Evolutionary conservation across 805 yeast species (phyloP).

Genomic region (Candida glaebosa): DNA sequence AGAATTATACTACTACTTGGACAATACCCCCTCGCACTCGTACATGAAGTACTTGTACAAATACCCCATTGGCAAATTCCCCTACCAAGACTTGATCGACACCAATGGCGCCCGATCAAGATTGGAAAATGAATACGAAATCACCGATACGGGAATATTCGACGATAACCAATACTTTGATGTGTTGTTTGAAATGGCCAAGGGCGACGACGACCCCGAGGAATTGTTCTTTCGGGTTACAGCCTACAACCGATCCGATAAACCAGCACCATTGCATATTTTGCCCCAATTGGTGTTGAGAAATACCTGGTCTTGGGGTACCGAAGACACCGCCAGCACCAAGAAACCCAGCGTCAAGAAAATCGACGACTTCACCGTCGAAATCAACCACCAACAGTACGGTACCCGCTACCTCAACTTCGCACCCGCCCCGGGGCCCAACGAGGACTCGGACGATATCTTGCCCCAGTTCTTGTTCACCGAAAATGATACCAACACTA

Average conservation of each 20-base stretch:
- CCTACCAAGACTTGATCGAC: constrained; percentile 69
- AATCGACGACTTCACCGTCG: constrained; percentile 44
- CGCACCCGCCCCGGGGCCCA: constrained; percentile 80
- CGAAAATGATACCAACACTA: constrained; percentile 81
- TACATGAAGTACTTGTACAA: constrained; percentile 89
- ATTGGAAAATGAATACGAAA: constrained; percentile 71
- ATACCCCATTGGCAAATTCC: constrained; percentile 84
- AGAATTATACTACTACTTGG: constrained; percentile 79
- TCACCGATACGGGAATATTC: constrained; percentile 75
- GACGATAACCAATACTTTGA: constrained; percentile 80
- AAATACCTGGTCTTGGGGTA: constrained; percentile 94
- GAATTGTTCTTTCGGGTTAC: constrained; percentile 80
- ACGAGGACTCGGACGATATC: constrained; percentile 58
- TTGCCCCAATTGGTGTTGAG: constrained; percentile 81
- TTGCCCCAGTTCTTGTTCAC: constrained; percentile 79
- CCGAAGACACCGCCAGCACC: constrained; percentile 37
- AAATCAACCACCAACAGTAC: constrained; percentile 63
- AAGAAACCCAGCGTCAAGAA: constrained; percentile 48
- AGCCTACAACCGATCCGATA: constrained; percentile 78
- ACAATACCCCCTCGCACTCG: constrained; percentile 90
- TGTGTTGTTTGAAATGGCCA: constrained; percentile 86
- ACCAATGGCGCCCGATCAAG: constrained; percentile 66
- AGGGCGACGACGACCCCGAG: constrained; percentile 75
- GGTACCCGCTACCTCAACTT: constrained; percentile 65
- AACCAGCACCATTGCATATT: constrained; percentile 85